A percentile compares a stretch with the other conserved stretches of the same genome.
phyloP scores from a whole-genome alignment of 306 rosid genomes.

The Vachellia pachyceras region DNA sequence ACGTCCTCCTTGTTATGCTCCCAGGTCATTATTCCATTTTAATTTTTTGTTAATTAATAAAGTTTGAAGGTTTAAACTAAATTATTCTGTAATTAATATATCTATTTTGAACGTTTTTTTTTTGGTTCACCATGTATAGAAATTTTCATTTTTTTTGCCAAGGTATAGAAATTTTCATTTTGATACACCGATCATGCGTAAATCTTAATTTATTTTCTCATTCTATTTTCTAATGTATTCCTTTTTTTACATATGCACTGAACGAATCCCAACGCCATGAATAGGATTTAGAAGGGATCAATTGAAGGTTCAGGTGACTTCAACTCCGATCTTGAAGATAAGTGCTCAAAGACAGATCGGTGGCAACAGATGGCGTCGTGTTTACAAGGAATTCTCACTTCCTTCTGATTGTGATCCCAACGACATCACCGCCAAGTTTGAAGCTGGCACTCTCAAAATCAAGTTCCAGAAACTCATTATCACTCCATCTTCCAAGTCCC shows the following conservation, averaged over 20 bases:
- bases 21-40: conserved; percentile 54
- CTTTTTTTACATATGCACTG: neutral
- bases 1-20: conserved; percentile 49
- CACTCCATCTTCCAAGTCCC: conserved; percentile 3
- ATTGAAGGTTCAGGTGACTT: conserved; percentile 60
- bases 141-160: too few relatives aligned
- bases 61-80: neutral
- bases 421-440: conserved; percentile 60
- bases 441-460: conserved; percentile 50
- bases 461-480: conserved; percentile 48
- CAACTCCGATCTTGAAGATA: conserved; percentile 45
- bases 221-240: too few relatives aligned
- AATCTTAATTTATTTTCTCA: too few relatives aligned
- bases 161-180: too few relatives aligned
- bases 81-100: neutral
- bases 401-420: conserved; percentile 48
- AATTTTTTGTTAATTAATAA: too few relatives aligned
- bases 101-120: too few relatives aligned
- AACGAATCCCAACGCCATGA: neutral
- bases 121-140: neutral
- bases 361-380: conserved; percentile 56
- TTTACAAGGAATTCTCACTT: conserved; percentile 55
- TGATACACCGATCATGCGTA: neutral
- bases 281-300: conserved; percentile 66
- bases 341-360: conserved; percentile 48